Base-by-base conservation (phyloP, 164 flowering plant genomes). In the Stephania yunnanensis region DNA sequence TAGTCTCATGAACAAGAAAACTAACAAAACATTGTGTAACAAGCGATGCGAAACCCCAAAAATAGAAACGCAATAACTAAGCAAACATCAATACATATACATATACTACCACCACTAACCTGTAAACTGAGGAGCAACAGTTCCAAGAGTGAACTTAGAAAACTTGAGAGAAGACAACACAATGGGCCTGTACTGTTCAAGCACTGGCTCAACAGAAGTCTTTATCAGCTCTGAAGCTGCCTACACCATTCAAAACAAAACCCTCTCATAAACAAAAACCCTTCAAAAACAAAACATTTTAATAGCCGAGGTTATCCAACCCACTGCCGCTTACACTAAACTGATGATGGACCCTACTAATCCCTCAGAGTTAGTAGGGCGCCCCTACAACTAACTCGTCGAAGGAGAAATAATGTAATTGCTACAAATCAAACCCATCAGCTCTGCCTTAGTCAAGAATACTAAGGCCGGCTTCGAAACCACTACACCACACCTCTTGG, bases 81-180 rank as follows among this genome's bases (percentile, higher is more conserved):
- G 12, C 42, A 36, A 50, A n/a, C 10, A 36, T 8, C 12, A 52
- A 61, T 10, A 7, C 17, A 25, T 15, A 55, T 55, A 46, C 45
- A 58, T 12, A 10, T 4, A 68, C 52, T 15, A 64, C 36, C 25
- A 25, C 13, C 45, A 78, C 89, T 71, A 81, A 95, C 99, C 99
- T 84, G 98, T 96, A 76, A 96, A 96, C 61, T 96, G 98, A 6
- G 99, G 99, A 7, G 99, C 97, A 63, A 96, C 95, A n/a, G 97
- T 92, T 15, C 99, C 99, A 80, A 96, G 99, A 29, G 99, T 94
- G 31, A 96, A 83, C 90, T 89, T 92, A 6, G 97, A 92, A 77
- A 96, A 96, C 48, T 84, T 92, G 19, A 96, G 84, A 52, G 98
- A 87, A 5, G 97, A 78, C 75, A 96, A 71, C 68, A 96, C 74